Evolutionary conservation across 805 yeast species (phyloP).

Genomic region (Saitoella complicata): DNA sequence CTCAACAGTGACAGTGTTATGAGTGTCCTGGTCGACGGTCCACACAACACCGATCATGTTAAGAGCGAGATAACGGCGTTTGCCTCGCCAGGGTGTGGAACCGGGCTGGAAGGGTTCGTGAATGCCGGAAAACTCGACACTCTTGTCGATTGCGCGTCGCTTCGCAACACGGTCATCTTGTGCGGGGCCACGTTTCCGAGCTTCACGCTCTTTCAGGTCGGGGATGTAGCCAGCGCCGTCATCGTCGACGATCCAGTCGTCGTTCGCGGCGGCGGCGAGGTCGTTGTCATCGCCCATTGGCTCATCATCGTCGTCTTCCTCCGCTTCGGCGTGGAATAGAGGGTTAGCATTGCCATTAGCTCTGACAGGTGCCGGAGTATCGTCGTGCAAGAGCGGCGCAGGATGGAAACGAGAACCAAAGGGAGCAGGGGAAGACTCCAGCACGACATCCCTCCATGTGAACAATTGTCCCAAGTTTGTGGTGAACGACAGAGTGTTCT

Average conservation of each 20-base stretch:
- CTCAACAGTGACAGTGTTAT: conserved; percentile 65
- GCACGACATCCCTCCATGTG: conserved; percentile 13
- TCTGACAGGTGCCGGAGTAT: no score
- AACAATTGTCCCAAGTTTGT: conserved; percentile 21
- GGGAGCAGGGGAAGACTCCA: conserved; percentile 13
- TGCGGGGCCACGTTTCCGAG: conserved; percentile 1
- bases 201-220: conserved; percentile 1
- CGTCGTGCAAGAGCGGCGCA: conserved; percentile 16
- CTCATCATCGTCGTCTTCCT: conserved; percentile 13
- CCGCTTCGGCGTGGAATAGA: conserved; percentile 9
- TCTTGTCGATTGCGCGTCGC: neutral
- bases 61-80: conserved; percentile 30
- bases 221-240: conserved; percentile 28
- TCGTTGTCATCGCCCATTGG: conserved; percentile 20
- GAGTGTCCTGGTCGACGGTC: conserved; percentile 46
- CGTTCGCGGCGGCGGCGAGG: conserved; percentile 24
- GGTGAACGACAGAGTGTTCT: conserved; percentile 19
- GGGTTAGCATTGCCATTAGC: no score
- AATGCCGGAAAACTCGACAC: neutral
- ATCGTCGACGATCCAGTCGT: conserved; percentile 47
- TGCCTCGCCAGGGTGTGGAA: conserved; percentile 61
- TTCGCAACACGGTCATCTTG: conserved; percentile 1
- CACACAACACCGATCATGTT: conserved; percentile 50
- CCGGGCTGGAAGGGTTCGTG: conserved; percentile 65
- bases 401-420: conserved; percentile 14